Evolutionary conservation across 2,329 filamentous ascomycete species (phyloP), one percentile per base, ranked within the genome.

Genomic region (Apiospora marii): DNA sequence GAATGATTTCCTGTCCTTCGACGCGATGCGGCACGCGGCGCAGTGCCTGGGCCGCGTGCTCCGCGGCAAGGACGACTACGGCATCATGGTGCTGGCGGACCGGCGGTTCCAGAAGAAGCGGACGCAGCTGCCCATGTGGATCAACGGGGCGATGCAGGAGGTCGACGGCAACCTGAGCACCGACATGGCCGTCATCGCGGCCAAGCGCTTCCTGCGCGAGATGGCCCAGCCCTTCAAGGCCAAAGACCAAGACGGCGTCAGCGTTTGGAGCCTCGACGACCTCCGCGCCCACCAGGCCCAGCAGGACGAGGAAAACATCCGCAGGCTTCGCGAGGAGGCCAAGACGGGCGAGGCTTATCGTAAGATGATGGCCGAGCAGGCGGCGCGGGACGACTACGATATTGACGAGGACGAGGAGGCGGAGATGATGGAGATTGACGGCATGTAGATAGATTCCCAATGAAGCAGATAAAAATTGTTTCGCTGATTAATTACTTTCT

Each of bases 81-180:
- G 96, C n/a, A 94, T 99, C 86, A 99, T 99, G 96, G 96, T 99
- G 5, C 87, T 99, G 41, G 96, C 97, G 2, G 96, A 99, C 82
- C 92, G 94, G 58, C 91, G 96, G 24, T 99, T 98, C 82, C 92
- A 94, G 81, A 97, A 96, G 85, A 98, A 98, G 84, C 89, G 95
- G 49, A 87, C 83, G 3, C 97, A 99, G 83, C 87, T 99, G 41
- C 96, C 96, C 14, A 98, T 98, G 81, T 99, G 96, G 96, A 99
- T 99, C 79, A 93, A 92, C 75, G 93, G 97, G 80, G 95, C 93
- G 3, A 88, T 99, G 73, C 86, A 93, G 44, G 95, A 98, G 69
- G 92, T 92, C 30, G 95, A 98, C 76, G 92, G 92, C 14, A 98
- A 98, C 77, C 87, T 99, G 74, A 97, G 94, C 79, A 98, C 96